Base-by-base conservation (phyloP, 2,329 filamentous ascomycete genomes). In the Aspergillus ruber region DNA sequence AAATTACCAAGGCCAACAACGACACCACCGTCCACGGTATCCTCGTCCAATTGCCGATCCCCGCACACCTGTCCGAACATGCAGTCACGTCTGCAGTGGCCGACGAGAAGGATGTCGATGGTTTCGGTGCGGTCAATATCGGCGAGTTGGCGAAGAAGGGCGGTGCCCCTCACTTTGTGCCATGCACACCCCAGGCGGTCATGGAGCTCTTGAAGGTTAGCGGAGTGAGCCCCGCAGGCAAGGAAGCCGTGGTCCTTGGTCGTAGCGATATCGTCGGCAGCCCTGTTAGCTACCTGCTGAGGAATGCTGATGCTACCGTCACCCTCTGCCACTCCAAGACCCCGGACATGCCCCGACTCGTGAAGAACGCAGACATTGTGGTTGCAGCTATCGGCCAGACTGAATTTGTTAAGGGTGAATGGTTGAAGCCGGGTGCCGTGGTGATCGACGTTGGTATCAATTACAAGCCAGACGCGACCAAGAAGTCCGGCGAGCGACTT, bases 391-490 rank as follows among this genome's bases (percentile, higher is more conserved):
- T 98, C 69, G 93, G 93, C 27, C 79, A 88, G 66, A 78, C 91
- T 7, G 80, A 82, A 49, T 95, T 95, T 61, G 85, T 98, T 63
- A 91, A 93, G 73, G 93, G 90, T 55, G 88, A 95, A 51, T 97
- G 90, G 90, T 68, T 98, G 55, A 98, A 97, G 78, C 83, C 86
- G 15, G 93, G 90, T 32, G 89, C 82, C n/a, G 86, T 98, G 5
- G 90, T 98, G 36, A 95, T 98, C 61, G 93, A 98, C 63, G 93
- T 98, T 15, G 93, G 93, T 52, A 98, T 90, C 56, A 98, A 98
- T 76, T 96, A 90, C 75, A 84, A 97, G 48, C 81, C 88, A 5
- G 93, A 98, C 65, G 76, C 83, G 33, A 85, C 86, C 52, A 95
- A 87, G 75, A 96, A 96, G 75, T 94, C 89, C 10, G 93, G 93